Conservation (phyloP, 495 filamentous ascomycete species). For the Tricharina praecox region DNA sequence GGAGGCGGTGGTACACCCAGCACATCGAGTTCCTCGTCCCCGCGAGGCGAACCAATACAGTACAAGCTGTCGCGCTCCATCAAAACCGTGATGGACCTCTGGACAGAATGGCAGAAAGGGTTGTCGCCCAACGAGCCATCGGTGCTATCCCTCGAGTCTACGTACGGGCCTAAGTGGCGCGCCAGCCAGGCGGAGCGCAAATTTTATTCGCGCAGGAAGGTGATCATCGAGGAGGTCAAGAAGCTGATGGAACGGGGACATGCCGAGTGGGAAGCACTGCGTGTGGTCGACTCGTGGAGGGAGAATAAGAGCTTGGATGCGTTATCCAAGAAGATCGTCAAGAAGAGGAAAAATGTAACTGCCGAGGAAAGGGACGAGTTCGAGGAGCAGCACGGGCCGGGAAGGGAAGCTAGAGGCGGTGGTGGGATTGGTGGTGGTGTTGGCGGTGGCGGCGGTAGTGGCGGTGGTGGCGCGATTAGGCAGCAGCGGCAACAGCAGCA, state of each 20-base stretch:
- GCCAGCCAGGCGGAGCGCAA: slow-evolving; percentile 21
- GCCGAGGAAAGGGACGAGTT: not conserved
- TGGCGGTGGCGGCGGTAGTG: not conserved
- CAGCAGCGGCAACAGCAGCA: not conserved
- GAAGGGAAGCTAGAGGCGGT: too few species aligned
- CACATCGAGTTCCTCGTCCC: slow-evolving; percentile 6
- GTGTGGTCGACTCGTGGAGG: slow-evolving; percentile 16
- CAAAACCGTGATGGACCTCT: slow-evolving; percentile 19
- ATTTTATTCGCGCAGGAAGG: slow-evolving; percentile 23
- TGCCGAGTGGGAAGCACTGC: slow-evolving; percentile 13
- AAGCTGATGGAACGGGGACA: slow-evolving; percentile 15
- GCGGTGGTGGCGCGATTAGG: not conserved
- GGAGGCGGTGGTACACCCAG: slow-evolving; percentile 5
- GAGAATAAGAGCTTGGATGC: slow-evolving; percentile 19
- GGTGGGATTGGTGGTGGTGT: too few species aligned
- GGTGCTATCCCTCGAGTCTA: slow-evolving; percentile 17
- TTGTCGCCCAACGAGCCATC: slow-evolving; percentile 9
- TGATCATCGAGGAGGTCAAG: slow-evolving; percentile 24
- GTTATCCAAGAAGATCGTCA: slow-evolving; percentile 22
- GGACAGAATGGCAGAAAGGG: slow-evolving; percentile 21
- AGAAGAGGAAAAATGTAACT: slow-evolving; percentile 9
- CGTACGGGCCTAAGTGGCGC: slow-evolving; percentile 22
- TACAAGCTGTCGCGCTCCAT: slow-evolving; percentile 24
- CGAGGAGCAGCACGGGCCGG: slow-evolving; percentile 2
- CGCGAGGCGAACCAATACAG: slow-evolving; percentile 7